Base-by-base conservation (phyloP, 371 early-diverging fungal genomes). In the Rhizopus arrhizus region DNA sequence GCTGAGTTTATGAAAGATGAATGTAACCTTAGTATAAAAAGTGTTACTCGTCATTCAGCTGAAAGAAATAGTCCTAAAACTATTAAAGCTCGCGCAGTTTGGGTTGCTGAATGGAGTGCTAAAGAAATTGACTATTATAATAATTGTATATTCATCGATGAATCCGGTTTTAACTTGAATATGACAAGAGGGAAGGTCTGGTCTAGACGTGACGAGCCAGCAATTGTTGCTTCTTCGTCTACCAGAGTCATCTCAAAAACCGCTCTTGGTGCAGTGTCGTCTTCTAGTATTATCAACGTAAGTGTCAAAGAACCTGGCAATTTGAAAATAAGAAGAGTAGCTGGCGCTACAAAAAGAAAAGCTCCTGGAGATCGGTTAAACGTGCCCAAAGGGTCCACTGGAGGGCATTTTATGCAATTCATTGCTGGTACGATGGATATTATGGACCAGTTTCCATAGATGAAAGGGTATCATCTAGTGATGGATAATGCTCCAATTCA, bases 371-470 rank as follows among this genome's bases (percentile, higher is more conserved):
- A 58, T 58, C 16, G 40, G 10, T 38, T 50, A 22, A 22, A n/a
- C 42, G 15, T 62, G 15, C 53, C 35, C 16, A 62, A 62, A 36
- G 62, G 42, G 2, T 42, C 57, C n/a, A 57, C 45, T 33, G 56
- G 53, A 28, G 46, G 16, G 3, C 43, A 57, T 56, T 62, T 43
- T 52, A 42, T 62, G 35, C 62, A 62, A 15, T 62, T 62, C 16
- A 45, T 62, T 31, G 52, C 10, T 32, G 63, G 46, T 22, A 62
- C 58, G 22, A 57, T 62, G 57, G 58, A 62, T 57, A 62, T 62
- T 40, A 62, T 62, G 63, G 53, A 62, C 16, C 33, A 50, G n/a
- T n/a, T n/a, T n/a, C n/a, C n/a, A n/a, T n/a, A n/a, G n/a, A n/a
- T n/a, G n/a, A n/a, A n/a, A n/a, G n/a, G n/a, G n/a, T n/a, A n/a